These are phyloP conservation scores for Diplodia mutila DNA, from an alignment of 2,329 filamentous ascomycete species.

Conservation along the genomic window DNA sequence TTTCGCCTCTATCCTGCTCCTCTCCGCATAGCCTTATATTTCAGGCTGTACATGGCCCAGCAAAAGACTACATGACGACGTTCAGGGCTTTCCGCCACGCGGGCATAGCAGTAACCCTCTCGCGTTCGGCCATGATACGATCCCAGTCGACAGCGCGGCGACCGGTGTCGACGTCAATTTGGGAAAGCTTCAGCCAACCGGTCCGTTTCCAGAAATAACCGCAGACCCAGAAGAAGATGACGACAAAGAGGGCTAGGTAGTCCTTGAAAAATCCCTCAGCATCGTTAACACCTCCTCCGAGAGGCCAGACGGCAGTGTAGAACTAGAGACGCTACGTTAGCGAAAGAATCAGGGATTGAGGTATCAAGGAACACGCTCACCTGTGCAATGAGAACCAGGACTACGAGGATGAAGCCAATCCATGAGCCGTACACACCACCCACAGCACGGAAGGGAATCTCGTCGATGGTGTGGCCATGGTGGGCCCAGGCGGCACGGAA, in stretches of 20 bases:
- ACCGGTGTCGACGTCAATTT: slow-evolving; percentile 71
- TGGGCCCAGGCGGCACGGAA: slow-evolving; percentile 65
- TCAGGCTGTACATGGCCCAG: background rate
- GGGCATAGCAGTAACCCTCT: slow-evolving; percentile 56
- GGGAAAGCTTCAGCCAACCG: slow-evolving; percentile 59
- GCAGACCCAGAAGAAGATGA: slow-evolving; percentile 48
- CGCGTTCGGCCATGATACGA: slow-evolving; percentile 60
- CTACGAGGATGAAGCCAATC: slow-evolving; percentile 44
- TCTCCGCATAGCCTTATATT: no score
- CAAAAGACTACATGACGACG: slow-evolving; percentile 33
- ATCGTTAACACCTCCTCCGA: slow-evolving; percentile 38
- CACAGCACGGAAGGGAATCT: slow-evolving; percentile 49
- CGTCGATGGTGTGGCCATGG: slow-evolving; percentile 47
- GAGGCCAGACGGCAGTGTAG: slow-evolving; percentile 33
- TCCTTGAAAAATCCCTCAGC: slow-evolving; percentile 50
- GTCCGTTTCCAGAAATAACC: slow-evolving; percentile 69
- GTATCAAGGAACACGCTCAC: slow-evolving; percentile 35
- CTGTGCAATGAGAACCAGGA: slow-evolving; percentile 46
- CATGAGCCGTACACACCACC: slow-evolving; percentile 48
- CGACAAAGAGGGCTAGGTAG: slow-evolving; percentile 53
- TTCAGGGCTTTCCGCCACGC: slow-evolving; percentile 49
- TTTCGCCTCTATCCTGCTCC: no score
- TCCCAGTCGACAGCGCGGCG: slow-evolving; percentile 69
- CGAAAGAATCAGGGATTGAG: background rate
- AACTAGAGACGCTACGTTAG: slow-evolving; percentile 29